Percentiles rank a stretch among this genome's conserved stretches.
Evolutionary conservation across 2,329 filamentous ascomycete genomes (phyloP).

Genomic region (Alternaria ventricosa): DNA sequence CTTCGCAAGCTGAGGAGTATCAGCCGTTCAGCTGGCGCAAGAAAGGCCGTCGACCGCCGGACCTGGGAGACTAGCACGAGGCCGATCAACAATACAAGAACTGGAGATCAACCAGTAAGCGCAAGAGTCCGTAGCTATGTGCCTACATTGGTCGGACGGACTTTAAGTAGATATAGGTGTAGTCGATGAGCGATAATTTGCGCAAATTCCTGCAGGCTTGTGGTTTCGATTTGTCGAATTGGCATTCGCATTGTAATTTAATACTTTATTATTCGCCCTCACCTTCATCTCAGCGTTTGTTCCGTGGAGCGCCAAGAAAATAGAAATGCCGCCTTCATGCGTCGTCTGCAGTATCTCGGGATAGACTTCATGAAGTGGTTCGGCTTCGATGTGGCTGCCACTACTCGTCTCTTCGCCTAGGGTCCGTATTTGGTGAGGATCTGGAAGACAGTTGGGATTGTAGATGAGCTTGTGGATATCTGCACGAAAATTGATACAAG

Average conservation of each 20-base stretch:
- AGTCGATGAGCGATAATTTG: background rate
- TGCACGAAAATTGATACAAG: background rate
- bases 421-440: background rate
- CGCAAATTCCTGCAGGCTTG: background rate
- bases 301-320: background rate
- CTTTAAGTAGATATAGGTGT: background rate
- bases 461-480: background rate
- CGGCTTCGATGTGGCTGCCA: background rate
- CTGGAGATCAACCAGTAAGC: background rate
- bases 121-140: background rate
- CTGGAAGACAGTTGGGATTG: background rate
- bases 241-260: background rate
- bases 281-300: background rate
- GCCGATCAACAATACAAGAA: background rate
- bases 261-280: background rate
- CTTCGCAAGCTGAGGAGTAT: background rate
- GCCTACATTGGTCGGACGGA: background rate
- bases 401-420: background rate
- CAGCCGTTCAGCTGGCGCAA: constrained; percentile 3
- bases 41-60: background rate
- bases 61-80: background rate
- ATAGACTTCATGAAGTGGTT: background rate
- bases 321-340: background rate
- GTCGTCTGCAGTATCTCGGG: background rate
- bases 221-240: background rate